Conservation (phyloP, 2,329 filamentous ascomycete genomes). For the Diplodia scrobiculata region DNA sequence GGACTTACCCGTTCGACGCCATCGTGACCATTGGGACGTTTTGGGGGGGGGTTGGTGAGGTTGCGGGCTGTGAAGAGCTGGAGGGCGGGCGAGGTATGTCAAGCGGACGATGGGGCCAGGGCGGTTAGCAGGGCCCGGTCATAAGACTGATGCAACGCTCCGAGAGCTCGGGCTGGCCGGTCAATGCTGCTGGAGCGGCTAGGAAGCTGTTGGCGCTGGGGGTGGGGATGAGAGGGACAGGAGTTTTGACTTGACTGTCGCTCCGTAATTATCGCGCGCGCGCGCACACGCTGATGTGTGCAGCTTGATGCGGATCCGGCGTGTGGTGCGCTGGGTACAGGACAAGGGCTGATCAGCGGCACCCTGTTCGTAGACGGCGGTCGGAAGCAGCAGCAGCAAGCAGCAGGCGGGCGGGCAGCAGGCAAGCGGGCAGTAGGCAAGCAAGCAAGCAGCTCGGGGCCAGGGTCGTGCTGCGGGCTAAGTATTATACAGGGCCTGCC, state of each 20-base stretch:
- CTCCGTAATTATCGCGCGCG: slow-evolving; percentile 25
- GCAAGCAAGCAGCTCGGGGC: slow-evolving; percentile 11
- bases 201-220: slow-evolving; percentile 23
- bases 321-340: slow-evolving; percentile 4
- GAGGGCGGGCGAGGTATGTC: slow-evolving; percentile 14
- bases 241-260: slow-evolving; percentile 22
- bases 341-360: slow-evolving; percentile 22
- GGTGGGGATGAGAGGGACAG: slow-evolving; percentile 16
- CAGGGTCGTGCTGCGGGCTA: neutral
- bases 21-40: slow-evolving; percentile 47
- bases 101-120: slow-evolving; percentile 23
- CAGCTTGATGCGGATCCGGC: slow-evolving; percentile 19
- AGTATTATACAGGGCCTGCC: neutral
- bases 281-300: slow-evolving; percentile 17
- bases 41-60: slow-evolving; percentile 8
- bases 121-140: slow-evolving; percentile 27
- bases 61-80: slow-evolving; percentile 15
- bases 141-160: slow-evolving; percentile 25
- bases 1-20: slow-evolving; percentile 49
- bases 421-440: slow-evolving; percentile 2
- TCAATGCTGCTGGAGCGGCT: slow-evolving; percentile 24
- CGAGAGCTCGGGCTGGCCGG: slow-evolving; percentile 25
- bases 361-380: slow-evolving; percentile 4
- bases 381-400: neutral
- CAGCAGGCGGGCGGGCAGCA: neutral